phyloP scores from a whole-genome alignment of 2,329 filamentous ascomycete species.

The Fonsecaea pedrosoi region DNA sequence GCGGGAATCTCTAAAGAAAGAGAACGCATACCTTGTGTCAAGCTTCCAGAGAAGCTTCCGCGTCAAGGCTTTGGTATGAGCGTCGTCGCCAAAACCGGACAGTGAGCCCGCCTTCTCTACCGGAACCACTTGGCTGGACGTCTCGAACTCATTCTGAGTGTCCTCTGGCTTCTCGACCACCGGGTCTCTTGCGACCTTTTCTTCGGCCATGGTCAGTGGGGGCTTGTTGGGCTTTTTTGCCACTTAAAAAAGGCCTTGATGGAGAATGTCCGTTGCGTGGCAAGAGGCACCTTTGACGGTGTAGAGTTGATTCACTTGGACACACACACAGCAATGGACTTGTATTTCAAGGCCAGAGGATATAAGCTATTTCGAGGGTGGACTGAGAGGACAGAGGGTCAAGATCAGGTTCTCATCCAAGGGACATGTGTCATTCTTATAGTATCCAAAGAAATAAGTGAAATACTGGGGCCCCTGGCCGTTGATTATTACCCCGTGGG shows the following conservation, averaged over 20 bases:
- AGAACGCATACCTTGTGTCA: conserved; percentile 53
- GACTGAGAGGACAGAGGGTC: background rate
- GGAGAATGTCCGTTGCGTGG: background rate
- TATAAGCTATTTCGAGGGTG: background rate
- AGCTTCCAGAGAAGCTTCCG: conserved; percentile 60
- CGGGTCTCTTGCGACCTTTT: conserved; percentile 15
- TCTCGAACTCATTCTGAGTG: conserved; percentile 27
- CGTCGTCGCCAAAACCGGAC: conserved; percentile 20
- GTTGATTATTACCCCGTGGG: conserved; percentile 21
- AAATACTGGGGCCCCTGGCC: conserved; percentile 20
- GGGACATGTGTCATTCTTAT: conserved; percentile 7
- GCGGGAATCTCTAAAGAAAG: background rate
- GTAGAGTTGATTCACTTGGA: background rate
- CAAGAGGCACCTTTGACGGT: background rate
- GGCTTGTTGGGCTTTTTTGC: background rate
- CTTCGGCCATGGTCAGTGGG: conserved; percentile 12
- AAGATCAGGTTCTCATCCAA: background rate
- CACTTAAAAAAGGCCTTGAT: background rate
- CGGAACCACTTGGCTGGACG: conserved; percentile 11
- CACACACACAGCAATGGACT: background rate
- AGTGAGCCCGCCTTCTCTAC: conserved; percentile 16
- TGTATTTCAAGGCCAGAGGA: background rate
- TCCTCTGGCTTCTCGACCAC: conserved; percentile 28
- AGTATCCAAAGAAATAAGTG: background rate
- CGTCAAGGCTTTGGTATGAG: conserved; percentile 44